Percentiles rank a stretch among this genome's conserved stretches.
These are phyloP conservation scores for Arachnopeziza araneosa DNA, from an alignment of 2,329 filamentous ascomycete genomes.

Conservation along the genomic window DNA sequence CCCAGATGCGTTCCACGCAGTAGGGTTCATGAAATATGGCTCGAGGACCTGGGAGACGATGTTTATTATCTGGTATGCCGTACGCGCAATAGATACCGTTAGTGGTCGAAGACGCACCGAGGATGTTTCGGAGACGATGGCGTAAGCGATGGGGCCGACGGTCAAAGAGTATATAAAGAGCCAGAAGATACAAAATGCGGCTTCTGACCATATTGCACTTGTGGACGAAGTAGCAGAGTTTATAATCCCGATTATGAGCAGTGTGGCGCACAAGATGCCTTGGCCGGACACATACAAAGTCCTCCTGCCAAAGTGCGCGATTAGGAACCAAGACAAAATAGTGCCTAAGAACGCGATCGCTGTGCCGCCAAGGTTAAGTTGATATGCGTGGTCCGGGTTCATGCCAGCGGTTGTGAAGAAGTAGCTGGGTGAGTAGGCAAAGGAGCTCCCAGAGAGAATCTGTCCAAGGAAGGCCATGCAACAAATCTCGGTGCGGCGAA, in stretches of 20 bases:
- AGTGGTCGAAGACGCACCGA: not conserved
- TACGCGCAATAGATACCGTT: not conserved
- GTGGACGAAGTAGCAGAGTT: slow-evolving; percentile 21
- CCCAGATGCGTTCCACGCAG: not conserved
- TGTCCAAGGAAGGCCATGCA: slow-evolving; percentile 56
- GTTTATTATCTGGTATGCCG: not conserved
- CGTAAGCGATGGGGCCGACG: not conserved
- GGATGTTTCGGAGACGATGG: not conserved
- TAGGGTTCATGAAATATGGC: slow-evolving; percentile 1
- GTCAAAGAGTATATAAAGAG: slow-evolving; percentile 51
- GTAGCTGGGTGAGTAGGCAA: slow-evolving; percentile 61
- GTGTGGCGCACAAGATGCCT: slow-evolving; percentile 65
- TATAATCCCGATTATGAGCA: slow-evolving; percentile 64
- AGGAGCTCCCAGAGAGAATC: slow-evolving; percentile 56
- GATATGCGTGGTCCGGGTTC: slow-evolving; percentile 45
- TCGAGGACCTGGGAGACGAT: not conserved
- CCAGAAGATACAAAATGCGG: slow-evolving; percentile 56
- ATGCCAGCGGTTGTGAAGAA: slow-evolving; percentile 57
- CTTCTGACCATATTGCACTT: slow-evolving; percentile 34
- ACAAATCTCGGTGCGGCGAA: slow-evolving; percentile 45
- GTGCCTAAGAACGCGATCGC: slow-evolving; percentile 45
- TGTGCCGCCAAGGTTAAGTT: slow-evolving; percentile 33
- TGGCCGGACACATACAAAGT: slow-evolving; percentile 70
- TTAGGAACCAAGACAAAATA: slow-evolving; percentile 43
- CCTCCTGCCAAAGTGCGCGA: slow-evolving; percentile 42